Base-by-base conservation (phyloP, 768 basidiomycete species). In the Mycena maculata region DNA sequence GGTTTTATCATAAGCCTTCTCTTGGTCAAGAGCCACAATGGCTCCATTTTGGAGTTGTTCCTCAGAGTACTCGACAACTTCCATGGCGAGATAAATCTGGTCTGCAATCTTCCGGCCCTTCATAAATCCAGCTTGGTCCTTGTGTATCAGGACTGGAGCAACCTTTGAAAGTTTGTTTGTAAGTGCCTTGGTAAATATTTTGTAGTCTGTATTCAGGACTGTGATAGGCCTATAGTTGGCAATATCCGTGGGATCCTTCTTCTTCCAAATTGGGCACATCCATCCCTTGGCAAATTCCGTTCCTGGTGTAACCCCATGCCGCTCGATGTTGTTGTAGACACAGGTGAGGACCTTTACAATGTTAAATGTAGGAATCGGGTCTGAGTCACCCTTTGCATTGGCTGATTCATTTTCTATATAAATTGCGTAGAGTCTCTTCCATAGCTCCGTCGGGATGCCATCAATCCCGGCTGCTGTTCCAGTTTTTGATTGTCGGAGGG, bases 61-160 rank as follows among this genome's bases (percentile, higher is more conserved):
- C 39, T 72, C 63, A 0, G 56, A 68, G 3, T 73, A 72, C 1
- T 60, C 31, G 0, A 71, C 33, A 18, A 76, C 70, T 0, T 63
- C 38, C 27, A 72, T 53, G 0, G 74, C 55, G 0, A 80, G 73
- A 2, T 67, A 13, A 0, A 73, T 70, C 42, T 74, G 74, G 59
- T 79, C 65, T 0, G 67, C 63, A 1, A 80, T 77, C 3, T 30
- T 39, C 2, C 69, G 33, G 0, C 62, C 62, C 15, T 63, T 72
- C 0, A 81, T 57, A 7, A 81, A 80, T 0, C 77, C 77, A 1
- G 53, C 33, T 23, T 64, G 63, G 45, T 64, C 63, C 5, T 23
- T 7, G 25, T 64, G 53, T 3, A 64, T 57, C 2, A 64, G 45
- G 25, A 5, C 6, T 8, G 63, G 38, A 3, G 63, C 63, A 27